Conservation (phyloP, 2,329 filamentous ascomycete genomes). For the Dactylella cylindrospora region DNA sequence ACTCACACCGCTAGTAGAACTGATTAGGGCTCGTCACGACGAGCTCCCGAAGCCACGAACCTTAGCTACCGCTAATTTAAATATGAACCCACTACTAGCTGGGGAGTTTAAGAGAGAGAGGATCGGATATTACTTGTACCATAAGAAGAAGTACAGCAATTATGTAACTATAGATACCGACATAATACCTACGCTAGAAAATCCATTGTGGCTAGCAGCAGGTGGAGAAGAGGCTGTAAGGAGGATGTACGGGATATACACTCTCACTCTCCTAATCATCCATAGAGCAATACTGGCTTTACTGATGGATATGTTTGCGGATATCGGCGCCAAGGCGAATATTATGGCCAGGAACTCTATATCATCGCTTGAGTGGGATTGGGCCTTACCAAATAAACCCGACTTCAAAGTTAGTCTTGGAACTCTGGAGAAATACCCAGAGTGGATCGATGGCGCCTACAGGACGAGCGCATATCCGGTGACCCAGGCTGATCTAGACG, state of each 20-base stretch:
- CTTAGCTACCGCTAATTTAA: not conserved
- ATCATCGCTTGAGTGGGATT: not conserved
- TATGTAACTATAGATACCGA: not conserved
- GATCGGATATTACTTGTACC: conserved; percentile 9
- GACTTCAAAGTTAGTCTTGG: not conserved
- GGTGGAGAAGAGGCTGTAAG: not conserved
- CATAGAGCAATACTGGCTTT: conserved; percentile 10
- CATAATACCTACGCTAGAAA: too few relatives aligned
- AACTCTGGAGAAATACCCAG: conserved; percentile 7
- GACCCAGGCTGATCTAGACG: too few relatives aligned
- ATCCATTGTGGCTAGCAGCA: conserved; percentile 8
- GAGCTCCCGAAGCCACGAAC: not conserved
- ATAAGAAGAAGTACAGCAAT: conserved; percentile 1
- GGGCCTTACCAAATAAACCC: conserved; percentile 4
- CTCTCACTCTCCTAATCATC: not conserved
- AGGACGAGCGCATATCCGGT: conserved; percentile 16
- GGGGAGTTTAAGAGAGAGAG: conserved; percentile 3
- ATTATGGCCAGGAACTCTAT: conserved; percentile 6
- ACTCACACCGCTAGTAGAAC: not conserved
- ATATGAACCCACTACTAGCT: conserved; percentile 7
- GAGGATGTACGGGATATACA: conserved; percentile 14
- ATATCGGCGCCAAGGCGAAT: conserved; percentile 15
- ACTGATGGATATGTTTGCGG: conserved; percentile 38
- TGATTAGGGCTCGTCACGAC: not conserved
- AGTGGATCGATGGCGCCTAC: conserved; percentile 23